Percentiles rank a stretch among this genome's conserved stretches.
Evolutionary conservation across 768 basidiomycete species (phyloP).

Genomic region (Leucocoprinus leucothites): DNA sequence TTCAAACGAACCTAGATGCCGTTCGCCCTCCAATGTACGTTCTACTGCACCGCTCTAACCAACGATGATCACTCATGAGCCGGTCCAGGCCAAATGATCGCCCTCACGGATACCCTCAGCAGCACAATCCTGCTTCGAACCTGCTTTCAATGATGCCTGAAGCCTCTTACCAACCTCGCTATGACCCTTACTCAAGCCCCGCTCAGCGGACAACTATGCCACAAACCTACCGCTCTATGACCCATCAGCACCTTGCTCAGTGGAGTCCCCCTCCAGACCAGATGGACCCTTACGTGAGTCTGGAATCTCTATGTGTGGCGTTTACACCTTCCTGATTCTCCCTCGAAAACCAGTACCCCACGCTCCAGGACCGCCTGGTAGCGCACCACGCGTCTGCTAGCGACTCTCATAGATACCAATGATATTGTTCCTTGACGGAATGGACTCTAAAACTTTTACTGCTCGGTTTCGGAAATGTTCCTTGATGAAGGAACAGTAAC

Average conservation of each 20-base stretch:
- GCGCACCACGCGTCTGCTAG: slow-evolving; percentile 35
- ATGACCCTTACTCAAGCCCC: slow-evolving; percentile 48
- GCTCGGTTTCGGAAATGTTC: slow-evolving; percentile 4
- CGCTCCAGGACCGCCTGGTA: slow-evolving; percentile 33
- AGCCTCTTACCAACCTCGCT: slow-evolving; percentile 47
- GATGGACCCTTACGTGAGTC: slow-evolving; percentile 64
- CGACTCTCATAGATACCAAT: slow-evolving; percentile 43
- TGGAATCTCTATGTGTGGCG: not conserved
- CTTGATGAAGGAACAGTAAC: not conserved
- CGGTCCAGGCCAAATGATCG: slow-evolving; percentile 30
- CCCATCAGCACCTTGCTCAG: slow-evolving; percentile 46
- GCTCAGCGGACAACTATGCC: slow-evolving; percentile 26
- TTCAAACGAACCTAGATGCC: slow-evolving; percentile 41
- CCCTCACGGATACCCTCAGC: slow-evolving; percentile 44
- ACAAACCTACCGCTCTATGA: slow-evolving; percentile 48
- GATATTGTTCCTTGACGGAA: slow-evolving; percentile 12
- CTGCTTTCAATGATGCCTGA: slow-evolving; percentile 61
- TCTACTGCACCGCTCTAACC: slow-evolving; percentile 3
- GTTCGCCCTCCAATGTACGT: slow-evolving; percentile 48
- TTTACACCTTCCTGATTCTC: not conserved
- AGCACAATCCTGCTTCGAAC: slow-evolving; percentile 36
- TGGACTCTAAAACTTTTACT: slow-evolving; percentile 6
- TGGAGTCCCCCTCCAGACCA: slow-evolving; percentile 57
- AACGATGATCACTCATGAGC: slow-evolving; percentile 14
- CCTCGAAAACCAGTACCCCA: slow-evolving; percentile 21